Evolutionary conservation across 2,329 filamentous ascomycete species (phyloP).

Genomic region (Talaromyces sp.): DNA sequence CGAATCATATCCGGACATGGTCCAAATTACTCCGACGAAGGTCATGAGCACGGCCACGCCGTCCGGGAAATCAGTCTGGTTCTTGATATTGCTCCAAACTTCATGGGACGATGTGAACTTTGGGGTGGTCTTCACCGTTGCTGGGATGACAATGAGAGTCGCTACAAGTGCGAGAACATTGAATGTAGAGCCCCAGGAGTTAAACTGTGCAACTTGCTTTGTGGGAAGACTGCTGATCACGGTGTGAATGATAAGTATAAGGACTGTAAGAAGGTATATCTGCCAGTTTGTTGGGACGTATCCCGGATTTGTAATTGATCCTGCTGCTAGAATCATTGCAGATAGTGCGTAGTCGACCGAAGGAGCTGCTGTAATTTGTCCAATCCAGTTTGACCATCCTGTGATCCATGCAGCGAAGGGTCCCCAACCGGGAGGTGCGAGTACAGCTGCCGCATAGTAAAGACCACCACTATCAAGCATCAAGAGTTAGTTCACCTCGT

Average conservation of each 20-base stretch:
- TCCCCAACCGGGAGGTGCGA: conserved; percentile 67
- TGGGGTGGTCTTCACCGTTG: conserved; percentile 59
- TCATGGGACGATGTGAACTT: conserved; percentile 60
- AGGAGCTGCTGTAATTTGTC: conserved; percentile 67
- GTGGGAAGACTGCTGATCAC: conserved; percentile 72
- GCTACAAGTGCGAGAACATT: conserved; percentile 69
- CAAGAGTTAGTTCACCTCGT: background rate
- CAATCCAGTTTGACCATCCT: conserved; percentile 71
- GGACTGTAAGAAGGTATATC: conserved; percentile 66
- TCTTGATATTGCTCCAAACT: conserved; percentile 69
- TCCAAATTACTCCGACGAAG: conserved; percentile 72
- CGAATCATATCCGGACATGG: conserved; percentile 68
- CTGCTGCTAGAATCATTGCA: conserved; percentile 72
- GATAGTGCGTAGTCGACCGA: conserved; percentile 68
- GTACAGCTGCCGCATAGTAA: conserved; percentile 73
- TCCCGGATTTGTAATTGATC: conserved; percentile 66
- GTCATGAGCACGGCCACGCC: conserved; percentile 71
- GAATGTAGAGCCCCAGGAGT: conserved; percentile 69
- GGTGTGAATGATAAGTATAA: conserved; percentile 70
- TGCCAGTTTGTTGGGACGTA: conserved; percentile 69
- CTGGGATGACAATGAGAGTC: conserved; percentile 70
- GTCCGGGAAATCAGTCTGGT: conserved; percentile 67
- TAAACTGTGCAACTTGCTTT: conserved; percentile 69
- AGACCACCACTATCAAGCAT: conserved; percentile 59
- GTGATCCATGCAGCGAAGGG: conserved; percentile 70